A percentile compares a stretch with the other conserved stretches of the same genome.
Evolutionary conservation across 257 asterid genomes (phyloP).

Genomic region (Fraxinus pennsylvanica): DNA sequence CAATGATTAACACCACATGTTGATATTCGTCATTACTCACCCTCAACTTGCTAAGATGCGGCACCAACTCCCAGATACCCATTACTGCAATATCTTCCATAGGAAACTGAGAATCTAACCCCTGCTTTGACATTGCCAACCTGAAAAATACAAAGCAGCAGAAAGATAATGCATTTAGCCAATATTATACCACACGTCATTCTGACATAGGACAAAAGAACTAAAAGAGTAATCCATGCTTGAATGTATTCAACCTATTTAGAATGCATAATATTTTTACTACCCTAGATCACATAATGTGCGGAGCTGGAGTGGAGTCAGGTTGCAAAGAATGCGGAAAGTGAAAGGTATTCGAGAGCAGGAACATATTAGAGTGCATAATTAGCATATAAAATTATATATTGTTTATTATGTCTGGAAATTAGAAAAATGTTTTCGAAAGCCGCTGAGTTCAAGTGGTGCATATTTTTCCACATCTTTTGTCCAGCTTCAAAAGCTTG

Average conservation of each 20-base stretch:
- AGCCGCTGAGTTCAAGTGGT: background rate
- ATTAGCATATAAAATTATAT: background rate
- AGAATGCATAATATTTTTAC: background rate
- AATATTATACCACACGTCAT: constrained; percentile 3
- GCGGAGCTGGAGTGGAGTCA: background rate
- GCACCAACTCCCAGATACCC: constrained; percentile 96
- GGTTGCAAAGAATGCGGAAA: background rate
- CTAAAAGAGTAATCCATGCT: background rate
- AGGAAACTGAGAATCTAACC: constrained; percentile 65
- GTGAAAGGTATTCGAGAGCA: background rate
- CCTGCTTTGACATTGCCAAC: constrained; percentile 70
- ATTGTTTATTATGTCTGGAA: background rate
- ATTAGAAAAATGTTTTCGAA: background rate
- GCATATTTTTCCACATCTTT: background rate
- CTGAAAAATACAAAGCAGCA: constrained; percentile 34
- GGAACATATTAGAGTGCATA: background rate
- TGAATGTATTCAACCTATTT: background rate
- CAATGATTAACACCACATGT: constrained; percentile 3
- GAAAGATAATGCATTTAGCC: constrained; percentile 22
- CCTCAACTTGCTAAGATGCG: constrained; percentile 75
- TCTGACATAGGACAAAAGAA: background rate
- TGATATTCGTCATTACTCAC: constrained; percentile 40
- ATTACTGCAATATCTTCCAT: constrained; percentile 91
- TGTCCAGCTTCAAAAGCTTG: background rate
- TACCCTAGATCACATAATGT: background rate